phyloP scores from a whole-genome alignment of 176 grass and related monocot genomes.

The Rhynchospora tenuis region DNA sequence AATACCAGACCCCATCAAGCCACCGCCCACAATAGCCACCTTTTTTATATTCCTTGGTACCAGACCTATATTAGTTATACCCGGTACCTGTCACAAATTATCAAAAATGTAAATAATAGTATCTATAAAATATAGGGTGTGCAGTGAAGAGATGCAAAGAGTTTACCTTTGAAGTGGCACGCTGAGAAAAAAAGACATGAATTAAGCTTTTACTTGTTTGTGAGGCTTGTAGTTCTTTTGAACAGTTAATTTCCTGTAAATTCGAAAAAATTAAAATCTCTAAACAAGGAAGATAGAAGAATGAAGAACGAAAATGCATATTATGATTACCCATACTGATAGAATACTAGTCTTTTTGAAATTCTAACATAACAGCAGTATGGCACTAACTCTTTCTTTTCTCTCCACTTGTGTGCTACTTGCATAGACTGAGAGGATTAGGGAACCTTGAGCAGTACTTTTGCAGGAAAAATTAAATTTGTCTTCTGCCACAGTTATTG shows the following conservation, averaged over 20 bases:
- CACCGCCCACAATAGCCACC: slow-evolving; percentile 63
- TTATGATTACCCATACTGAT: background rate
- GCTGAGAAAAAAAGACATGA: slow-evolving; percentile 80
- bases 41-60: slow-evolving; percentile 57
- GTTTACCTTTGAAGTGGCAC: slow-evolving; percentile 82
- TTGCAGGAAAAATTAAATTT: background rate
- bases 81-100: slow-evolving; percentile 48
- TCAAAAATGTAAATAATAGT: slow-evolving; percentile 6
- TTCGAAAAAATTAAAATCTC: slow-evolving; percentile 6
- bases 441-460: background rate
- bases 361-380: background rate
- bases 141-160: slow-evolving; percentile 9
- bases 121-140: background rate
- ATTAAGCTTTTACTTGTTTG: slow-evolving; percentile 77
- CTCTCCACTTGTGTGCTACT: background rate
- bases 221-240: slow-evolving; percentile 46
- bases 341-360: background rate
- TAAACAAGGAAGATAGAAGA: background rate
- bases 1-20: slow-evolving; percentile 86
- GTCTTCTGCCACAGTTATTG: background rate
- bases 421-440: background rate
- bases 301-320: background rate
- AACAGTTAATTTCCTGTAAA: slow-evolving; percentile 49
- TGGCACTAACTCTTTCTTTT: background rate
- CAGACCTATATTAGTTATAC: slow-evolving; percentile 58